Evolutionary conservation across 495 filamentous ascomycete species (phyloP).

Genomic region (Rostrohypoxylon terebratum): DNA sequence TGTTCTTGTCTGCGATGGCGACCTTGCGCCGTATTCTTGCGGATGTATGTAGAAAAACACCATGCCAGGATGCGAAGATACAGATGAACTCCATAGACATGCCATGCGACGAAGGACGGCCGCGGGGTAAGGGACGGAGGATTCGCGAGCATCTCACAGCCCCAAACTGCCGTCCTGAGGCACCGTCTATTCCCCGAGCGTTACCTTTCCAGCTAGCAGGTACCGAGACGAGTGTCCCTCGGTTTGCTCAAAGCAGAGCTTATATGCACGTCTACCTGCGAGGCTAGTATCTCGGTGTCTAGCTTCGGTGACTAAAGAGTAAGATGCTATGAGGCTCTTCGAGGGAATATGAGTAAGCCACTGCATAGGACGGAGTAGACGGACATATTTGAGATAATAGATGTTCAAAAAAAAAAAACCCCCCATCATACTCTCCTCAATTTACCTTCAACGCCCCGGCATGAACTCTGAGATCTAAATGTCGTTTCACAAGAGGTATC

Average conservation of each 20-base stretch:
- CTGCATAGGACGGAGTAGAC: background rate
- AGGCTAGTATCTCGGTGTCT: background rate
- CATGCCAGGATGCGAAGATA: background rate
- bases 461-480: background rate
- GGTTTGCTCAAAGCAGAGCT: background rate
- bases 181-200: background rate
- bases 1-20: background rate
- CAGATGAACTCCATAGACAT: background rate
- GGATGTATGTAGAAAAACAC: background rate
- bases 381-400: background rate
- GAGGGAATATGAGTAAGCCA: background rate
- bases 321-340: background rate
- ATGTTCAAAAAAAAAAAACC: background rate
- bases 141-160: constrained; percentile 6
- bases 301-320: background rate
- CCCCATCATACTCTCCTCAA: background rate
- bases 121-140: constrained; percentile 14
- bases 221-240: background rate
- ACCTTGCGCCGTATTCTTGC: background rate
- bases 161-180: background rate
- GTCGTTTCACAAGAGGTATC: background rate
- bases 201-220: background rate
- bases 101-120: background rate
- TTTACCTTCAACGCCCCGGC: background rate
- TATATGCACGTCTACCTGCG: background rate